Conservation (phyloP, 2,329 filamentous ascomycete genomes). For the Lasiodiplodia citricola region DNA sequence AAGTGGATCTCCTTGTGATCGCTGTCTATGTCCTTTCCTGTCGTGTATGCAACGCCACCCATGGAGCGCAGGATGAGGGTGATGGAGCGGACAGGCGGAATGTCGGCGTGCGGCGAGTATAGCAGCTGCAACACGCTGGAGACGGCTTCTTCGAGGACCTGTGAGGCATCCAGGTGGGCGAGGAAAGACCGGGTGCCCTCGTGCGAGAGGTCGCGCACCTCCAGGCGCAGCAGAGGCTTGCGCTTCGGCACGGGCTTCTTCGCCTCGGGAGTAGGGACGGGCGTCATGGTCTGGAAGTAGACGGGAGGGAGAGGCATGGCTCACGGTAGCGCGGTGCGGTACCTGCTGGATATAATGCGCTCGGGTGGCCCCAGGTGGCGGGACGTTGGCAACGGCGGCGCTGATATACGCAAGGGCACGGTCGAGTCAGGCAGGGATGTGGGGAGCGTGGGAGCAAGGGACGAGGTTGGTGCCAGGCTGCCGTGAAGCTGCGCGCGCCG, state of each 20-base stretch:
- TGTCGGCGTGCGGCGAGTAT: conserved; percentile 58
- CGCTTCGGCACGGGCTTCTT: conserved; percentile 35
- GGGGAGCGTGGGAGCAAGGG: conserved; percentile 14
- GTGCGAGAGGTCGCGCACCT: conserved; percentile 57
- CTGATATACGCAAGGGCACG: conserved; percentile 22
- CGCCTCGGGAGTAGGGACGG: conserved; percentile 28
- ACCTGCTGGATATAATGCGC: conserved; percentile 19
- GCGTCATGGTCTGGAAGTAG: conserved; percentile 35
- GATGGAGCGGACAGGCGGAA: conserved; percentile 77
- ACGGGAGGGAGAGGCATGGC: conserved; percentile 27
- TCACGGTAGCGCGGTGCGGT: conserved; percentile 4
- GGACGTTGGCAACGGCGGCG: neutral
- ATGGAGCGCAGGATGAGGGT: conserved; percentile 82
- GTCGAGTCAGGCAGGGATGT: conserved; percentile 10
- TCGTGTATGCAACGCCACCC: conserved; percentile 88
- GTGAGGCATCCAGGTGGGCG: conserved; percentile 64
- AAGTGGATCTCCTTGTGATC: conserved; percentile 96
- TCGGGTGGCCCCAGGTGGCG: conserved; percentile 1
- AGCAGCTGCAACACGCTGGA: conserved; percentile 72
- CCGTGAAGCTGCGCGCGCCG: neutral
- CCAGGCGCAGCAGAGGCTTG: conserved; percentile 53
- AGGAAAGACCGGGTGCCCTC: conserved; percentile 72
- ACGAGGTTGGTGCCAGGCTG: conserved; percentile 4
- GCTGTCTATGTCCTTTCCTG: conserved; percentile 74
- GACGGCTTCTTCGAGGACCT: conserved; percentile 67